Evolutionary conservation across 2,329 filamentous ascomycete genomes (phyloP), one percentile per base, ranked within the genome.

Genomic region (Pseudocercospora fuligena): DNA sequence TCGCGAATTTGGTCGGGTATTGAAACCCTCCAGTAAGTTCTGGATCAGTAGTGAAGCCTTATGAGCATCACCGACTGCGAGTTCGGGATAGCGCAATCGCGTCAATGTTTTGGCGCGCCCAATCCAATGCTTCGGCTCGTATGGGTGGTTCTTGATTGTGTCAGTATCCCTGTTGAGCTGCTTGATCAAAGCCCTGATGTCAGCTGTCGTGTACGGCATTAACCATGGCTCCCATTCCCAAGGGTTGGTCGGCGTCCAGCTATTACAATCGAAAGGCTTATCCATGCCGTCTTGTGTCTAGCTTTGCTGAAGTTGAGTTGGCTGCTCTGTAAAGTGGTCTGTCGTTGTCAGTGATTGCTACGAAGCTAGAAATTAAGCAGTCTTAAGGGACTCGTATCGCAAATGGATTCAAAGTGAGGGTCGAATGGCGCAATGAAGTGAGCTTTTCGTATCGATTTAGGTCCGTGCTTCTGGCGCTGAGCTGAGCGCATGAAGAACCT

Each of bases 61-160:
- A 25, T 66, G 61, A 0, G 70, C 70, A 60, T 76, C 75, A 9
- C 74, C 75, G 4, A 70, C 67, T 9, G 74, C 75, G 4, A 77
- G 69, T 56, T 77, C 76, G 2, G 76, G 74, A 47, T 73, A 75
- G 5, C 66, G 65, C 23, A 76, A 33, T 0, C 47, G 9, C 12
- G 29, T 47, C 5, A 76, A 61, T 1, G 67, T 72, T 7, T 65
- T 19, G 7, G 69, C 67, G 12, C 75, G 71, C 8, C 25, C 12
- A 2, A 73, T 61, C 75, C 75, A 77, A 3, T 19, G 8, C 2
- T 23, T 56, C 2, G 75, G 72, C 40, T 77, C 70, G 66, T 77
- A 77, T 7, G 75, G 73, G 31, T 69, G 61, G 3, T 43, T 16
- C 1, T 46, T 36, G 29, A 76, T 66, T 3, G 36, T 53, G 5